phyloP scores from a whole-genome alignment of 305 asterid species.

The Fraxinus sp. region DNA sequence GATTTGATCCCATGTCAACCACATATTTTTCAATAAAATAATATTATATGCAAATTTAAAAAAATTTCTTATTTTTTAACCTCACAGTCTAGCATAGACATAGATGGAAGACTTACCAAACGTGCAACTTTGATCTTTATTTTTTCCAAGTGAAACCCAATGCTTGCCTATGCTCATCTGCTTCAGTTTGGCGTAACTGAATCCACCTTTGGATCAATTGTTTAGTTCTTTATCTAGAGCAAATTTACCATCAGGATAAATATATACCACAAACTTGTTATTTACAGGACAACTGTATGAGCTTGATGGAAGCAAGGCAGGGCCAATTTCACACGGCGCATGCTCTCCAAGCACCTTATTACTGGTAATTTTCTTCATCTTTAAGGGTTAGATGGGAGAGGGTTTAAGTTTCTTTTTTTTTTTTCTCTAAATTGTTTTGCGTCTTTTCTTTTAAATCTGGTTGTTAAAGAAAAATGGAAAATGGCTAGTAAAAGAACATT shows the following conservation, averaged over 20 bases:
- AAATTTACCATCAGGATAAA: not conserved
- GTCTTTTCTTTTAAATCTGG: not conserved
- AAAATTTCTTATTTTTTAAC: too few species aligned
- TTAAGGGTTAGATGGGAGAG: not conserved
- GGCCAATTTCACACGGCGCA: slow-evolving; percentile 82
- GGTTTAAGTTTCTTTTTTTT: not conserved
- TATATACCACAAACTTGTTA: not conserved
- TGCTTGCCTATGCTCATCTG: not conserved
- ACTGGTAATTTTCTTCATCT: slow-evolving; percentile 38
- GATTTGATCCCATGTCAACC: too few species aligned
- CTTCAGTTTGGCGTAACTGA: not conserved
- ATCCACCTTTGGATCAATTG: not conserved
- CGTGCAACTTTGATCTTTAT: not conserved
- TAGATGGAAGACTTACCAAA: not conserved
- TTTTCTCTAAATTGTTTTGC: not conserved
- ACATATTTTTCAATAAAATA: too few species aligned
- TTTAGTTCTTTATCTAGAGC: not conserved
- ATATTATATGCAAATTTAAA: too few species aligned
- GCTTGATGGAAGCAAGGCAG: slow-evolving; percentile 87
- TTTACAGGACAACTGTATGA: slow-evolving; percentile 74
- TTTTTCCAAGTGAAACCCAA: not conserved
- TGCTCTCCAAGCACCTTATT: slow-evolving; percentile 63
- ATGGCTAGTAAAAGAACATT: not conserved
- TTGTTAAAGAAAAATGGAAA: not conserved
- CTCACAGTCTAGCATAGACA: not conserved